phyloP scores from a whole-genome alignment of 306 rosid species.

The Morella rubra region DNA sequence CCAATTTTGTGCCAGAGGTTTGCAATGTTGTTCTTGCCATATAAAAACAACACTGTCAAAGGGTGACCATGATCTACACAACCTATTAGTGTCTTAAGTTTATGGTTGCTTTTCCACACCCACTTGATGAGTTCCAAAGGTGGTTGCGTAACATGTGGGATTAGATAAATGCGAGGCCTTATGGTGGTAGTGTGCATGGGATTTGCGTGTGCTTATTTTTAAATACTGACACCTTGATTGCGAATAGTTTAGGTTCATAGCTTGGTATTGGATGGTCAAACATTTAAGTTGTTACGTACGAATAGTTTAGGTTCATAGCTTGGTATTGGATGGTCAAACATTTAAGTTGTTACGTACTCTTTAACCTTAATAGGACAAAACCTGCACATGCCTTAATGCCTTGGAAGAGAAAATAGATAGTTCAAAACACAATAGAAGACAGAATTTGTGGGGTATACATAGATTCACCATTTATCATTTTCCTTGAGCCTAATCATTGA shows the following conservation, averaged over 20 bases:
- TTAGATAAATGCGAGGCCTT: not conserved
- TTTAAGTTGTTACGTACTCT: not conserved
- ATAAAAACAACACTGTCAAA: not conserved
- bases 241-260: not conserved
- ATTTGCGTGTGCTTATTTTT: not conserved
- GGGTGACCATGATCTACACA: not conserved
- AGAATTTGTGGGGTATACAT: not conserved
- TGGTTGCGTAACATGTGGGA: not conserved
- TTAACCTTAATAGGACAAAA: not conserved
- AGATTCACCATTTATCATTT: not conserved
- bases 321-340: not conserved
- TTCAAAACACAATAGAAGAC: not conserved
- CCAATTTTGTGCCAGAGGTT: slow-evolving; percentile 1
- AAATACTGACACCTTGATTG: not conserved
- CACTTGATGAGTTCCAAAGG: not conserved
- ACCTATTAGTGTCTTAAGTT: not conserved
- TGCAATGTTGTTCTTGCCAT: not conserved
- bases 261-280: not conserved
- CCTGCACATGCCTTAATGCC: not conserved
- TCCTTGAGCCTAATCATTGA: slow-evolving; percentile 18
- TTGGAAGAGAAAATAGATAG: not conserved
- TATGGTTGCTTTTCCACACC: not conserved
- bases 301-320: not conserved
- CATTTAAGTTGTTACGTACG: not conserved
- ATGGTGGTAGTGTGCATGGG: not conserved